A percentile compares a stretch with the other conserved stretches of the same genome.
These are phyloP conservation scores for Dactylellina haptotyla DNA, from an alignment of 2,329 filamentous ascomycete species.

Conservation along the genomic window DNA sequence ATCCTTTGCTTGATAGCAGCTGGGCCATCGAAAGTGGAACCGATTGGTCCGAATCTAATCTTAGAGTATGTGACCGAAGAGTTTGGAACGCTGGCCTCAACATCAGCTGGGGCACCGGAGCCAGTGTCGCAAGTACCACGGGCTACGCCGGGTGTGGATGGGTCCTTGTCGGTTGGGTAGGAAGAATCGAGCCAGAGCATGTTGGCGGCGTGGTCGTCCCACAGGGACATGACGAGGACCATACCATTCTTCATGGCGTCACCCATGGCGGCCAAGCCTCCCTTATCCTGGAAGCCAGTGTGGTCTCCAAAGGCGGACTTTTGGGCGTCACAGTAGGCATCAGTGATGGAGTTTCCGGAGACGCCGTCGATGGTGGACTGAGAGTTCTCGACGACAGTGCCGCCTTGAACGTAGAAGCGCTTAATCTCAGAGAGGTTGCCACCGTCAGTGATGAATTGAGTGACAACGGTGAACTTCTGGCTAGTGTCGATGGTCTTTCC, in stretches of 20 bases:
- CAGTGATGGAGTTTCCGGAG: conserved; percentile 60
- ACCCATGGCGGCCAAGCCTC: conserved; percentile 50
- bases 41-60: conserved; percentile 70
- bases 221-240: conserved; percentile 58
- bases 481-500: conserved; percentile 62
- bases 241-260: conserved; percentile 53
- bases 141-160: conserved; percentile 64
- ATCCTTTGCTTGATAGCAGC: conserved; percentile 48
- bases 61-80: conserved; percentile 69
- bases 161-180: conserved; percentile 62
- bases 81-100: conserved; percentile 65
- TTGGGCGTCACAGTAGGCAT: conserved; percentile 46
- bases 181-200: conserved; percentile 72
- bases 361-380: conserved; percentile 62
- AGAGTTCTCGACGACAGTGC: conserved; percentile 61
- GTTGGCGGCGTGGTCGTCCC: conserved; percentile 69
- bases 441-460: conserved; percentile 61
- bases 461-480: conserved; percentile 62
- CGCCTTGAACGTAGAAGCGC: conserved; percentile 61
- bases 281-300: conserved; percentile 50
- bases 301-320: conserved; percentile 47
- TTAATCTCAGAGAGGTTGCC: conserved; percentile 60
- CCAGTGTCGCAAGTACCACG: conserved; percentile 68
- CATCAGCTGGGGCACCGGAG: conserved; percentile 66
- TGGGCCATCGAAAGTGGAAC: conserved; percentile 64